Percentiles rank a stretch among this genome's conserved stretches.
These are phyloP conservation scores for Scopulariopsis brevicaulis DNA, from an alignment of 2,329 filamentous ascomycete species.

Conservation along the genomic window DNA sequence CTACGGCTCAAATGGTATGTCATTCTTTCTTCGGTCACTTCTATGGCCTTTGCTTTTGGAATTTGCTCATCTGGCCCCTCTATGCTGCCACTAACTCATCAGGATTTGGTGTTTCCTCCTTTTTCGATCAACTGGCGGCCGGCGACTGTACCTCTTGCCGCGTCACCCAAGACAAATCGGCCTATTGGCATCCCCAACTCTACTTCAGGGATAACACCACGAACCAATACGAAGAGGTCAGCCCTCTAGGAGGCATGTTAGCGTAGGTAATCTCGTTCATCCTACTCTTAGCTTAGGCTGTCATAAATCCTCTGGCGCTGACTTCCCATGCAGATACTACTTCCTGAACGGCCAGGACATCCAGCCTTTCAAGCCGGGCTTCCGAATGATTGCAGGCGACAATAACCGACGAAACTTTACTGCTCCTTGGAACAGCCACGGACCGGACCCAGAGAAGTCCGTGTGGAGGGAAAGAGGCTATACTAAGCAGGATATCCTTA, in stretches of 20 bases:
- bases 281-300: no score
- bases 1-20: slow-evolving; percentile 66
- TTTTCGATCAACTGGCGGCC: slow-evolving; percentile 41
- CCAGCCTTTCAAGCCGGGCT: slow-evolving; percentile 62
- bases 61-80: no score
- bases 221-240: slow-evolving; percentile 55
- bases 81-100: background rate
- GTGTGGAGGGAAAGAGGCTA: slow-evolving; percentile 53
- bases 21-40: background rate
- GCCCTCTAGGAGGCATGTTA: slow-evolving; percentile 72
- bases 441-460: slow-evolving; percentile 55
- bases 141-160: slow-evolving; percentile 71
- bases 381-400: slow-evolving; percentile 75
- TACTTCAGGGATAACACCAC: slow-evolving; percentile 62
- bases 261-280: no score
- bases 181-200: slow-evolving; percentile 72
- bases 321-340: slow-evolving; percentile 90
- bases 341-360: slow-evolving; percentile 58
- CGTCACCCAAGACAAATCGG: slow-evolving; percentile 73
- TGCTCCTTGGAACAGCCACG: slow-evolving; percentile 53
- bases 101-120: slow-evolving; percentile 56
- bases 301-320: no score
- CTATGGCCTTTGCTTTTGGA: no score
- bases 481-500: slow-evolving; percentile 55
- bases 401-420: slow-evolving; percentile 57